Conservation (phyloP, 2,329 filamentous ascomycete species). For the Alternaria sp. region DNA sequence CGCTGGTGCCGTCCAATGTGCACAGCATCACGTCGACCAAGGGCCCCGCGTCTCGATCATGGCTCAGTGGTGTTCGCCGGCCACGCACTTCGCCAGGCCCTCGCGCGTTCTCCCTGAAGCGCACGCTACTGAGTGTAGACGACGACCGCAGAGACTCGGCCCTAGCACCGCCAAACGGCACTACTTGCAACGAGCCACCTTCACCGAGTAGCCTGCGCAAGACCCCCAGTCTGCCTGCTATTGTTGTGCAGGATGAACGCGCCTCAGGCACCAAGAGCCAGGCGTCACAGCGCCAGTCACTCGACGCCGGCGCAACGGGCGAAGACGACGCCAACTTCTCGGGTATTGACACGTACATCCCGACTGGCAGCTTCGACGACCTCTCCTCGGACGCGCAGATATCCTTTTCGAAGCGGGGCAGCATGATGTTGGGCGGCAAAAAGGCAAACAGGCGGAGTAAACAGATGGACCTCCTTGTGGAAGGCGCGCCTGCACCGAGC, state of each 20-base stretch:
- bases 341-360: slow-evolving; percentile 62
- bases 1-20: slow-evolving; percentile 21
- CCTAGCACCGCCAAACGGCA: slow-evolving; percentile 46
- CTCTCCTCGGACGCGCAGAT: slow-evolving; percentile 59
- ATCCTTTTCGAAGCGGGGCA: slow-evolving; percentile 66
- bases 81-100: slow-evolving; percentile 48
- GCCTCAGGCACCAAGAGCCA: slow-evolving; percentile 7
- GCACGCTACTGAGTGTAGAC: slow-evolving; percentile 37
- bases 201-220: slow-evolving; percentile 42
- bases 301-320: slow-evolving; percentile 11
- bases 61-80: slow-evolving; percentile 47
- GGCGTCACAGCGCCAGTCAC: slow-evolving; percentile 9
- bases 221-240: slow-evolving; percentile 53
- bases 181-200: slow-evolving; percentile 39
- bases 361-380: slow-evolving; percentile 60
- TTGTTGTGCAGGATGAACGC: slow-evolving; percentile 53
- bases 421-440: slow-evolving; percentile 63
- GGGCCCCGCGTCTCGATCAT: slow-evolving; percentile 40
- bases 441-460: slow-evolving; percentile 52
- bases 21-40: slow-evolving; percentile 18
- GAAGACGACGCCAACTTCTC: slow-evolving; percentile 48
- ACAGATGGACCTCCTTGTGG: slow-evolving; percentile 32
- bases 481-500: slow-evolving; percentile 22
- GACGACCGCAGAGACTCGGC: slow-evolving; percentile 51
- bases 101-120: slow-evolving; percentile 39